Conservation (phyloP, 257 asterid species). For the Solanum gracilifrons region DNA sequence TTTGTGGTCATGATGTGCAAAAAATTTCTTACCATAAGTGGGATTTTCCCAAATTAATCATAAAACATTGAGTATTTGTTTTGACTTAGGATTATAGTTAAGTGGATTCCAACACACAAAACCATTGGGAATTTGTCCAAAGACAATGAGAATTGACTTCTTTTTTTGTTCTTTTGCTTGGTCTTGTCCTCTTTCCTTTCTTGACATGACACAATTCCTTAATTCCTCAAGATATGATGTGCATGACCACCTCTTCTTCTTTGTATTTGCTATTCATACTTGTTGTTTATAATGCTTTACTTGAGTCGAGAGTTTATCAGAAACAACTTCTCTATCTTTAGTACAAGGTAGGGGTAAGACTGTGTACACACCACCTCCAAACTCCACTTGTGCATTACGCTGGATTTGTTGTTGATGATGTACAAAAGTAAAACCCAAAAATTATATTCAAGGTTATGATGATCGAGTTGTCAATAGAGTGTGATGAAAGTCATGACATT, state of each 20-base stretch:
- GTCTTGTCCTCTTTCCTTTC: not conserved
- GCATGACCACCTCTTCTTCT: not conserved
- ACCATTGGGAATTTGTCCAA: not conserved
- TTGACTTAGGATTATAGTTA: not conserved
- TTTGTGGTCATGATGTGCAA: not conserved
- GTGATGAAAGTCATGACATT: not conserved
- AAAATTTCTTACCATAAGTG: not conserved
- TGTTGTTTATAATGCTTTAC: not conserved
- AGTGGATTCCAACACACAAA: not conserved
- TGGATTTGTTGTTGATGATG: not conserved
- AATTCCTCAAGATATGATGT: not conserved
- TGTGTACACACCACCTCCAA: not conserved
- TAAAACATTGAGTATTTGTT: not conserved
- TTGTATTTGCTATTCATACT: not conserved
- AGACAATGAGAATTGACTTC: not conserved
- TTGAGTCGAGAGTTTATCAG: accelerated
- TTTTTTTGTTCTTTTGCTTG: not conserved
- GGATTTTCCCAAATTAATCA: not conserved
- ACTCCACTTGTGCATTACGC: not conserved
- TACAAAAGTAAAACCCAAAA: not conserved
- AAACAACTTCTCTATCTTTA: not conserved
- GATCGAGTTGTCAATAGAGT: not conserved
- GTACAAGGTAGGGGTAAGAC: not conserved
- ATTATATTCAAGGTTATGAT: not conserved
- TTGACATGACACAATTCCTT: not conserved